A percentile compares a stretch with the other conserved stretches of the same genome.
Evolutionary conservation across 305 asterid species (phyloP).

Genomic region (Striga hermonthica): DNA sequence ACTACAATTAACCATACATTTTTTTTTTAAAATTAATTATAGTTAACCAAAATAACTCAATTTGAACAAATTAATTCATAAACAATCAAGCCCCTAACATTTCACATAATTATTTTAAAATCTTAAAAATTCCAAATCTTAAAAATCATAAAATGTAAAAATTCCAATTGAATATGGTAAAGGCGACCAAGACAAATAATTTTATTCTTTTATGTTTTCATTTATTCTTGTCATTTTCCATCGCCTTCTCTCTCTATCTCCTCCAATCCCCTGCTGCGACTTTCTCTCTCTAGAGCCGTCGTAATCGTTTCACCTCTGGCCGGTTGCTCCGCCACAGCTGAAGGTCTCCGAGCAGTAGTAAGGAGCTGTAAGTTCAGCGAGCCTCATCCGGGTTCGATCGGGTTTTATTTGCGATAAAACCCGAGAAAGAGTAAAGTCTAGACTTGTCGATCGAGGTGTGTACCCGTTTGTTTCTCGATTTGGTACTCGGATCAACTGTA

Average conservation of each 20-base stretch:
- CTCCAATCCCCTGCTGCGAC: constrained; percentile 20
- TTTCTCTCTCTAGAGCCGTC: constrained; percentile 37
- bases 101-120: too few species aligned
- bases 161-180: too few species aligned
- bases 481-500: constrained; percentile 31
- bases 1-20: too few species aligned
- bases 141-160: too few species aligned
- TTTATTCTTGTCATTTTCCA: background rate
- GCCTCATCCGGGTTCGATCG: constrained; percentile 18
- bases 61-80: too few species aligned
- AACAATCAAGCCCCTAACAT: too few species aligned
- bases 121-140: too few species aligned
- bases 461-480: constrained; percentile 21
- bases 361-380: constrained; percentile 31
- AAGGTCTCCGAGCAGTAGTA: constrained; percentile 26
- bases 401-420: constrained; percentile 18
- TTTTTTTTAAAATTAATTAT: too few species aligned
- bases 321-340: constrained; percentile 29
- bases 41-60: too few species aligned
- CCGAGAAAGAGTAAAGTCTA: constrained; percentile 24
- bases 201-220: constrained; percentile 16
- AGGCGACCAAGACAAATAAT: background rate
- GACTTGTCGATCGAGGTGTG: constrained; percentile 38
- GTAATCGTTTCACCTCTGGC: constrained; percentile 29
- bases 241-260: constrained; percentile 24